phyloP scores from a whole-genome alignment of 2,329 filamentous ascomycete genomes.

The Fusarium torulosum region DNA sequence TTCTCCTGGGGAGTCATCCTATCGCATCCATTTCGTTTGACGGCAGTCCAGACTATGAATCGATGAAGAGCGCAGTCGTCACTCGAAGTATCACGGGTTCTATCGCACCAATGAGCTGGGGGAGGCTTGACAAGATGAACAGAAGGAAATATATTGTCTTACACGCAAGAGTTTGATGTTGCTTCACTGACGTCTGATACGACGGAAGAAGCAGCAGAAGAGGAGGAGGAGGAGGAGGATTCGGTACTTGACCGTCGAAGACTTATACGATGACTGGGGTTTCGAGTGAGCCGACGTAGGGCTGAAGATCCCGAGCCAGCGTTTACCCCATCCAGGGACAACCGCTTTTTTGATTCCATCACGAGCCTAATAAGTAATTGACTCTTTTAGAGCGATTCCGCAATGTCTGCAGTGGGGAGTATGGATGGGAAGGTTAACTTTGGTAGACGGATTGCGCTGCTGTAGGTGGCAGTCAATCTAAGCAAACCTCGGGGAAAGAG shows the following conservation, averaged over 20 bases:
- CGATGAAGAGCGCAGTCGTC: constrained; percentile 66
- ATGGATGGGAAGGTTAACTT: neutral
- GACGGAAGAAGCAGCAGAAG: constrained; percentile 45
- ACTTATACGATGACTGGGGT: constrained; percentile 51
- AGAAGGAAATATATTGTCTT: constrained; percentile 43
- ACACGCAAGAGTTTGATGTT: constrained; percentile 51
- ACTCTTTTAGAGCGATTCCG: neutral
- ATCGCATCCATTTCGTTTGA: constrained; percentile 64
- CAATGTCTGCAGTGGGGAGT: constrained; percentile 1
- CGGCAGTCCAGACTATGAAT: constrained; percentile 69
- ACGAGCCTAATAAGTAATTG: neutral
- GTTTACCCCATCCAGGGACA: constrained; percentile 48
- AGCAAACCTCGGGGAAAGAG: constrained; percentile 7
- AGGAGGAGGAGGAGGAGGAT: constrained; percentile 45
- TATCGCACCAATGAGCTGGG: constrained; percentile 46
- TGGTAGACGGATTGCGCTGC: constrained; percentile 1
- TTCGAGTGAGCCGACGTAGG: constrained; percentile 51
- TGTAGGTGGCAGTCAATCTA: constrained; percentile 1
- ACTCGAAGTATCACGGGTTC: constrained; percentile 59
- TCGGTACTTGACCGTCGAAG: constrained; percentile 50
- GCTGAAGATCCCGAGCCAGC: constrained; percentile 48
- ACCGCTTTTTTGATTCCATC: constrained; percentile 52
- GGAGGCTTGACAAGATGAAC: constrained; percentile 8
- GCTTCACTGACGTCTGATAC: constrained; percentile 43
- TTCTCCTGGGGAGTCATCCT: constrained; percentile 63